Evolutionary conservation across 2,329 filamentous ascomycete genomes (phyloP).

Genomic region (Zymoseptoria crescenta): DNA sequence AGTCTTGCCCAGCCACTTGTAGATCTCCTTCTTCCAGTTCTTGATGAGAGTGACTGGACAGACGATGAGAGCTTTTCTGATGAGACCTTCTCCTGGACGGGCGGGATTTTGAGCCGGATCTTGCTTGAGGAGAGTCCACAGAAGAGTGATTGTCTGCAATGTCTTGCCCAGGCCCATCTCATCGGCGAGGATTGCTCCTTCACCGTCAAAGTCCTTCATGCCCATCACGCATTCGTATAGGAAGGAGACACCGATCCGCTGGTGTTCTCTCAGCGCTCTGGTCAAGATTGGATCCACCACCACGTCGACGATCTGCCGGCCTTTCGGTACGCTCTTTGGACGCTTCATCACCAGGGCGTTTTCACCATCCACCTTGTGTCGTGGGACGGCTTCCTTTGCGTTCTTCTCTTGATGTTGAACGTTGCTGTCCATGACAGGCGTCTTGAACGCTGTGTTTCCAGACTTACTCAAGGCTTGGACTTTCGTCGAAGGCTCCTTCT

Average conservation of each 20-base stretch:
- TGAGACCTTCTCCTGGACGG: slow-evolving; percentile 49
- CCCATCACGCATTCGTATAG: slow-evolving; percentile 72
- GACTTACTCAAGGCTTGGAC: slow-evolving; percentile 35
- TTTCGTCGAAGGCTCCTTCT: slow-evolving; percentile 31
- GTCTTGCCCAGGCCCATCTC: slow-evolving; percentile 73
- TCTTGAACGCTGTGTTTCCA: slow-evolving; percentile 45
- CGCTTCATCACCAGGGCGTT: slow-evolving; percentile 61
- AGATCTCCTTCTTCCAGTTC: slow-evolving; percentile 67
- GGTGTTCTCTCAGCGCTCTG: slow-evolving; percentile 58
- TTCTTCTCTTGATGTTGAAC: slow-evolving; percentile 35
- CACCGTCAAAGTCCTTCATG: slow-evolving; percentile 56
- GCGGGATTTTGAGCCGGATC: slow-evolving; percentile 61
- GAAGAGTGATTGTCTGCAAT: slow-evolving; percentile 60
- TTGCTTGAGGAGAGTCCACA: slow-evolving; percentile 67
- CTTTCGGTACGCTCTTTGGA: slow-evolving; percentile 46
- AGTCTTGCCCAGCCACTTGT: slow-evolving; percentile 66
- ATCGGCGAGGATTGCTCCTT: slow-evolving; percentile 64
- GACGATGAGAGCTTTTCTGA: slow-evolving; percentile 65
- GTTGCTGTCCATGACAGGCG: slow-evolving; percentile 49
- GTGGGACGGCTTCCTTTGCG: slow-evolving; percentile 47
- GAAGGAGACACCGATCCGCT: slow-evolving; percentile 62
- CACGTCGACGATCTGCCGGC: slow-evolving; percentile 62
- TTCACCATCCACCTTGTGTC: slow-evolving; percentile 54
- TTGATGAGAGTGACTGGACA: slow-evolving; percentile 65
- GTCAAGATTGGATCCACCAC: slow-evolving; percentile 61